Percentiles rank a stretch among this genome's conserved stretches.
These are phyloP conservation scores for Euphorbia corollata DNA, from an alignment of 441 rosid species.

Conservation along the genomic window DNA sequence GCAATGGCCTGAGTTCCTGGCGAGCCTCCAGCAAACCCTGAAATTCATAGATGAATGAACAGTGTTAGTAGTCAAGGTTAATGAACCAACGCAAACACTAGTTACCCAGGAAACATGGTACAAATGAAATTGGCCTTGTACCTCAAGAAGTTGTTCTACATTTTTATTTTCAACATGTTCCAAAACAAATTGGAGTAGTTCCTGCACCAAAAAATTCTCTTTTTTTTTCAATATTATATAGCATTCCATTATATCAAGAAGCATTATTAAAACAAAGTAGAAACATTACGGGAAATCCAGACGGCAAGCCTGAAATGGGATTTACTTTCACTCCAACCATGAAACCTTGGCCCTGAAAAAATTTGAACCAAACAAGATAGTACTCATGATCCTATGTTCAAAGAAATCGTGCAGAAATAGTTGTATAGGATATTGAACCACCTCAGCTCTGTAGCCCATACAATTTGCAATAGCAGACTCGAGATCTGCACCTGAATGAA, in stretches of 20 bases:
- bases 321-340: conserved; percentile 98
- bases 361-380: conserved; percentile 12
- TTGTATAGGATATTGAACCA: conserved; percentile 30
- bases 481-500: conserved; percentile 99
- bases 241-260: too few species aligned
- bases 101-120: background rate
- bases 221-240: too few species aligned
- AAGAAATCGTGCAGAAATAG: conserved; percentile 19
- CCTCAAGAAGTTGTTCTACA: conserved; percentile 93
- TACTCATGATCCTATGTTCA: conserved; percentile 18
- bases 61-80: background rate
- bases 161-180: conserved; percentile 82
- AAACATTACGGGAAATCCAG: conserved; percentile 72
- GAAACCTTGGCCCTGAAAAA: conserved; percentile 92
- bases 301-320: conserved; percentile 83
- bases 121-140: conserved; percentile 20
- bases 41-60: conserved; percentile 14
- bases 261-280: conserved; percentile 19
- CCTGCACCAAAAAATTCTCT: conserved; percentile 42
- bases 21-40: conserved; percentile 98
- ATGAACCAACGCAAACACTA: conserved; percentile 4
- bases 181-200: conserved; percentile 68
- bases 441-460: conserved; percentile 88
- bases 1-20: conserved; percentile 77
- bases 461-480: conserved; percentile 93